phyloP scores from a whole-genome alignment of 768 basidiomycete species.

The Boletus sp. region DNA sequence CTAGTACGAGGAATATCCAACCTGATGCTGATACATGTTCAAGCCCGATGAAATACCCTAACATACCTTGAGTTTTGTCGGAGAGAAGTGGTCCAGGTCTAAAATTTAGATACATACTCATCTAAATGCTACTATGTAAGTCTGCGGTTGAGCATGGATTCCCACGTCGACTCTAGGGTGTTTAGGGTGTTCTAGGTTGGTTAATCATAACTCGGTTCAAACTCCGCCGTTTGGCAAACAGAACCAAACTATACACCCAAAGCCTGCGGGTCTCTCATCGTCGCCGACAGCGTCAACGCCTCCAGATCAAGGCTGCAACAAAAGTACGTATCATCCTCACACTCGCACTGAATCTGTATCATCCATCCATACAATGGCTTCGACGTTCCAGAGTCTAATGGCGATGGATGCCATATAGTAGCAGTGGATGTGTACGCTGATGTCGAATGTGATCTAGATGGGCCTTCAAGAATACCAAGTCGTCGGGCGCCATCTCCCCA shows the following conservation, averaged over 20 bases:
- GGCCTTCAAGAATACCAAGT: slow-evolving; percentile 91
- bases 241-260: slow-evolving; percentile 25
- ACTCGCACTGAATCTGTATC: not conserved
- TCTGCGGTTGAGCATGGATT: too few relatives aligned
- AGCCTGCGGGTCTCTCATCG: slow-evolving; percentile 14
- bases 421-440: slow-evolving; percentile 23
- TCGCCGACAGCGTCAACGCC: slow-evolving; percentile 29
- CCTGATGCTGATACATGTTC: too few relatives aligned
- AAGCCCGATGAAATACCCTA: too few relatives aligned
- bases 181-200: too few relatives aligned
- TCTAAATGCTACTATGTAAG: too few relatives aligned
- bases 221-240: slow-evolving; percentile 24
- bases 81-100: too few relatives aligned
- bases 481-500: slow-evolving; percentile 96
- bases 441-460: slow-evolving; percentile 47
- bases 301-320: slow-evolving; percentile 20
- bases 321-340: slow-evolving; percentile 29
- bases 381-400: not conserved
- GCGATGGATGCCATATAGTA: slow-evolving; percentile 32
- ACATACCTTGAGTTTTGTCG: too few relatives aligned
- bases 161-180: too few relatives aligned
- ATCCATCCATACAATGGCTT: not conserved
- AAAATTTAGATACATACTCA: too few relatives aligned
- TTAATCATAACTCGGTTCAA: not conserved
- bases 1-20: too few relatives aligned